phyloP scores from a whole-genome alignment of 768 basidiomycete genomes.

The Mycena rebaudengoi region DNA sequence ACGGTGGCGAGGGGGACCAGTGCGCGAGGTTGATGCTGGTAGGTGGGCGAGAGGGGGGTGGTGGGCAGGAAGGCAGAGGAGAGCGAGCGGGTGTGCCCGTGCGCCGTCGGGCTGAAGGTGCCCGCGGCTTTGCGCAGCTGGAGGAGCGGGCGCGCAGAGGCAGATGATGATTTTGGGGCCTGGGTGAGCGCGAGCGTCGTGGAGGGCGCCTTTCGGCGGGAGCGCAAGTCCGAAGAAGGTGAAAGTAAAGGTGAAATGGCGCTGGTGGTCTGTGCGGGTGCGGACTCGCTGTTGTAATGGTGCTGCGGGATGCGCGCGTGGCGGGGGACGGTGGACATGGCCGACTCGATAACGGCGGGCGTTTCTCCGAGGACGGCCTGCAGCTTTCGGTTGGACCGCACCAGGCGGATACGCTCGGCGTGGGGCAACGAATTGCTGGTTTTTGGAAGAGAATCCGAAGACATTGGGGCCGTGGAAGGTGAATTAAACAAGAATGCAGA shows the following conservation, averaged over 20 bases:
- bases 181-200: neutral
- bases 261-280: neutral
- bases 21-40: constrained; percentile 12
- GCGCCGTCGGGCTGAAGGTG: neutral
- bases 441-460: neutral
- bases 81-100: neutral
- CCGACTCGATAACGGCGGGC: constrained; percentile 10
- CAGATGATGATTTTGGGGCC: too few relatives aligned
- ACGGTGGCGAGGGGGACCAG: neutral
- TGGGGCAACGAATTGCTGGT: constrained; percentile 1
- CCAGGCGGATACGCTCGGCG: constrained; percentile 12
- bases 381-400: constrained; percentile 17
- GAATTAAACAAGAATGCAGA: too few relatives aligned
- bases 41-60: constrained; percentile 19
- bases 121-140: too few relatives aligned
- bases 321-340: neutral
- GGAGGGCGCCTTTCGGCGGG: neutral
- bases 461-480: too few relatives aligned
- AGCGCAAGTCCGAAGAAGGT: neutral
- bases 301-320: neutral
- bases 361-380: constrained; percentile 18
- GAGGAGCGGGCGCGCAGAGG: neutral
- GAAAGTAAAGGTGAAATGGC: neutral
- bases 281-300: too few relatives aligned
- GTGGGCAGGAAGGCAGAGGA: neutral